phyloP scores from a whole-genome alignment of 2,329 filamentous ascomycete genomes.

The Magnaporthiopsis incrustans region DNA sequence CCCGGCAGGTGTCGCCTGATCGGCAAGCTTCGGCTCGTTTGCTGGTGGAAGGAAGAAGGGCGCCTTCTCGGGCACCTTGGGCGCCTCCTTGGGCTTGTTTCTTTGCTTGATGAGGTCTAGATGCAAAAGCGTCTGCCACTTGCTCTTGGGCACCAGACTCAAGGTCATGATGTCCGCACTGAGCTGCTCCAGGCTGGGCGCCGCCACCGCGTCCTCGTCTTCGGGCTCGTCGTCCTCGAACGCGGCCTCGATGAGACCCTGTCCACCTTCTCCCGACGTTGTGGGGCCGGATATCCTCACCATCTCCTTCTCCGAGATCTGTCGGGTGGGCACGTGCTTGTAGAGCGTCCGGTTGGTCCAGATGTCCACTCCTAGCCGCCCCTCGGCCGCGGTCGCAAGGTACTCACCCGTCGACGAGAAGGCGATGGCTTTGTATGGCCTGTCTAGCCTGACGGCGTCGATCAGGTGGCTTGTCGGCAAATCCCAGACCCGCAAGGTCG shows the following conservation, averaged over 20 bases:
- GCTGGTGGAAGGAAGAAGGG: constrained; percentile 37
- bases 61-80: constrained; percentile 86
- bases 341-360: constrained; percentile 95
- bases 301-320: constrained; percentile 73
- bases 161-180: constrained; percentile 78
- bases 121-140: constrained; percentile 92
- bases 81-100: constrained; percentile 88
- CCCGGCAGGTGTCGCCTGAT: constrained; percentile 20
- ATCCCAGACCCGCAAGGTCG: constrained; percentile 83
- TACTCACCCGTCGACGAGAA: constrained; percentile 91
- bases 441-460: constrained; percentile 76
- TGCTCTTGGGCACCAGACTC: constrained; percentile 78
- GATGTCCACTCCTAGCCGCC: constrained; percentile 78
- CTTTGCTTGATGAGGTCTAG: constrained; percentile 86
- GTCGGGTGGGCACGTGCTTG: constrained; percentile 76
- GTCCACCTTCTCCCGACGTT: constrained; percentile 73
- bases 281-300: constrained; percentile 59
- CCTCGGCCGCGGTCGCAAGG: constrained; percentile 79
- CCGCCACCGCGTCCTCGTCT: constrained; percentile 44
- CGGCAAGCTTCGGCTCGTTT: constrained; percentile 2
- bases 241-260: constrained; percentile 67
- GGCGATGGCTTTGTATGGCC: constrained; percentile 72
- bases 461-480: constrained; percentile 92
- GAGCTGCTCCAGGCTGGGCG: constrained; percentile 64
- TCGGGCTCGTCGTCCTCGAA: constrained; percentile 51